phyloP scores from a whole-genome alignment of 1,284 basidiomycete genomes.

The Boletus smithii region DNA sequence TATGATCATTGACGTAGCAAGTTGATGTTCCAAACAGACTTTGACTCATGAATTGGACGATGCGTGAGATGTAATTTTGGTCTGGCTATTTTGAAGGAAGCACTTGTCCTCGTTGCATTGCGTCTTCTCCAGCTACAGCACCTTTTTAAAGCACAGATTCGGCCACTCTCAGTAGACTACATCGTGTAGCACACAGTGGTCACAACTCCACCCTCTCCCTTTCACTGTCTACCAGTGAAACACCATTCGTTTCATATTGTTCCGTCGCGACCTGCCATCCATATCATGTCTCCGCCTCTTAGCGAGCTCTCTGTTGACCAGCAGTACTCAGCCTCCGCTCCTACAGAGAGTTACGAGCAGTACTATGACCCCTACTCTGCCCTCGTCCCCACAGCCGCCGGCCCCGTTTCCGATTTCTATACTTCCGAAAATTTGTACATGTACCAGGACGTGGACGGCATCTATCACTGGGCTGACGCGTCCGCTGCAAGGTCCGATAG shows the following conservation, averaged over 20 bases:
- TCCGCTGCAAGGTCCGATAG: slow-evolving; percentile 25
- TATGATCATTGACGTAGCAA: slow-evolving; percentile 23
- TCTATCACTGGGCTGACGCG: slow-evolving; percentile 32
- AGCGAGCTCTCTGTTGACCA: slow-evolving; percentile 21
- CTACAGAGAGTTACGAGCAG: slow-evolving; percentile 19
- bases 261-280: slow-evolving; percentile 9
- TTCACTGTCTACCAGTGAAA: not conserved
- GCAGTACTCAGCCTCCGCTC: slow-evolving; percentile 13
- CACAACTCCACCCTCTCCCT: slow-evolving; percentile 14
- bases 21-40: slow-evolving; percentile 24
- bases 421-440: slow-evolving; percentile 29
- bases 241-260: slow-evolving; percentile 26
- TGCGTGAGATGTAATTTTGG: slow-evolving; percentile 26
- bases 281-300: slow-evolving; percentile 28
- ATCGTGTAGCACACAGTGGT: slow-evolving; percentile 20
- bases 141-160: slow-evolving; percentile 27
- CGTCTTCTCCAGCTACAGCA: slow-evolving; percentile 15
- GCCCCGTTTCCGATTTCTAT: slow-evolving; percentile 25
- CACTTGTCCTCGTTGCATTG: slow-evolving; percentile 27
- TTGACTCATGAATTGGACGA: slow-evolving; percentile 6
- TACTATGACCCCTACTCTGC: slow-evolving; percentile 27
- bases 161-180: slow-evolving; percentile 17
- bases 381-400: slow-evolving; percentile 14
- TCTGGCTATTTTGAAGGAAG: slow-evolving; percentile 27
- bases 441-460: slow-evolving; percentile 32